Conservation (phyloP, 371 early-diverging fungal genomes). For the Mucor piriformis region DNA sequence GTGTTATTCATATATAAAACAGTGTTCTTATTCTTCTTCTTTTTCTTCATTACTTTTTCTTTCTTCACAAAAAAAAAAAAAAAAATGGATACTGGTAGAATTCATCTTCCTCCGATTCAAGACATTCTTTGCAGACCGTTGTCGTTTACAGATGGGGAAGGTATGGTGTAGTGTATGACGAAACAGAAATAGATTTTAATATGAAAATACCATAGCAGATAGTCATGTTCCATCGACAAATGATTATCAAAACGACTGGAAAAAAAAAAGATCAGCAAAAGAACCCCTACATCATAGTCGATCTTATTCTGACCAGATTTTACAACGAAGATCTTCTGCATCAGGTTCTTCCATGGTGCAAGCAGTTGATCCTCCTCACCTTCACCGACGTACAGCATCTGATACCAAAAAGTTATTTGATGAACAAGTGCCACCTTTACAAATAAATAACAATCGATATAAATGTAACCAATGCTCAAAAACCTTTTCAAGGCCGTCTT, state of each 20-base stretch:
- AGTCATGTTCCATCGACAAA: neutral
- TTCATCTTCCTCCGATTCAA: slow-evolving; percentile 20
- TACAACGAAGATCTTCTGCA: slow-evolving; percentile 15
- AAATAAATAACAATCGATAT: slow-evolving; percentile 46
- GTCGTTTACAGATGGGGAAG: neutral
- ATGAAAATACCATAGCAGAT: neutral
- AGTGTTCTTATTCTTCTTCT: neutral
- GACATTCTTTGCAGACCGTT: slow-evolving; percentile 12
- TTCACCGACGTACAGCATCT: slow-evolving; percentile 11
- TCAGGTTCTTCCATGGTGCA: slow-evolving; percentile 1
- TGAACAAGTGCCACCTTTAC: neutral
- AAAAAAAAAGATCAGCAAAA: slow-evolving; percentile 1
- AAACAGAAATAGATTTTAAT: neutral
- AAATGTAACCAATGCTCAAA: slow-evolving; percentile 71
- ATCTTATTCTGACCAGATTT: slow-evolving; percentile 19
- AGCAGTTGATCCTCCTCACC: slow-evolving; percentile 8
- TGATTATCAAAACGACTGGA: neutral
- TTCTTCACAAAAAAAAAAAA: neutral
- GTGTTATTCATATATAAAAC: too few relatives aligned
- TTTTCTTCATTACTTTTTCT: neutral
- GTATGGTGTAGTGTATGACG: neutral
- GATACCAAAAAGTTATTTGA: neutral
- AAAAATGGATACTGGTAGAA: neutral
- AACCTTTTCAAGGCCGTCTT: slow-evolving; percentile 75
- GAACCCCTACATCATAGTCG: slow-evolving; percentile 3